Base-by-base conservation (phyloP, 192 early-diverging fungal species). In the Chytriomyces sp. region DNA sequence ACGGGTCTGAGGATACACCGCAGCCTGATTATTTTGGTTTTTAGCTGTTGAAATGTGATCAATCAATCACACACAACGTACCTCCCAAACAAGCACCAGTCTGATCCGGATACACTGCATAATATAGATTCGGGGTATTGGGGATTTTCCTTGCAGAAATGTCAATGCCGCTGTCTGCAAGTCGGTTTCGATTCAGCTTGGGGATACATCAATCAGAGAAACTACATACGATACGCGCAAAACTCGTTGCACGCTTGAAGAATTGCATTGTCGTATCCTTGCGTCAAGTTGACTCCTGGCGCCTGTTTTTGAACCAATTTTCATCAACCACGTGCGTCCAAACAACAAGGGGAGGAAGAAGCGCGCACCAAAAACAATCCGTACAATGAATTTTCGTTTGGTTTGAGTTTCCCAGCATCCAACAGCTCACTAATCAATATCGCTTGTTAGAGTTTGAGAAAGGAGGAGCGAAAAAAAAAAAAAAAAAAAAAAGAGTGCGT, bases 51-150 rank as follows among this genome's bases (percentile, higher is more conserved):
- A 35, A 35, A 35, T 4, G 35, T 2, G 35, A 35, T 35, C 35
- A 35, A 35, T 35, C 2, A 28, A 9, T 20, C 10, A 50, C 63
- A 43, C 7, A 60, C 77, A 8, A 77, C 35, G 43, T 63, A 7
- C 44, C 57, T 18, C 72, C 72, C 44, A 50, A 20, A 28, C 72
- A 74, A 20, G 10, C 28, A 18, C 82, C 80, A 23, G 70, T 50
- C 48, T 83, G 80, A 67, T 83, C 82, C 6, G 82, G 82, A 43
- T 68, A 65, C 3, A 83, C 69, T 50, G 35, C 76, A 67, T 83
- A 83, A 49, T 68, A 77, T 20, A 82, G 45, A 45, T 82, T 71
- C 48, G 60, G 26, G 10, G 72, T 65, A 13, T 53, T 49, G 11
- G 49, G 44, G 24, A 69, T 73, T 8, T 26, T 46, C n/a, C 23